Conservation (phyloP, 352 stramenopile species). For the Globisporangium irregulare region DNA sequence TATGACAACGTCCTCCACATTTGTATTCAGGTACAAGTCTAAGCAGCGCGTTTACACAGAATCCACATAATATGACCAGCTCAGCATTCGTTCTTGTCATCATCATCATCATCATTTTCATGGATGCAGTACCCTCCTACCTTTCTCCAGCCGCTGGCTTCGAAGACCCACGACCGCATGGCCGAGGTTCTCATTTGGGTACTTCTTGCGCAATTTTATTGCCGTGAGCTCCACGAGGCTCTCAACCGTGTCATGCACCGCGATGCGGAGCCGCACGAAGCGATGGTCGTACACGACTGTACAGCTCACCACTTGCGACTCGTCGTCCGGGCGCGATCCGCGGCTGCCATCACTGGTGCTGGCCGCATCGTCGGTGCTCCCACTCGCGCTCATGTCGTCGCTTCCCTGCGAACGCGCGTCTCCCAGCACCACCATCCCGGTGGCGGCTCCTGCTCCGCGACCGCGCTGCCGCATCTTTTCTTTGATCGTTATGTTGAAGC, state of each 20-base stretch:
- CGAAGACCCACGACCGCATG: conserved; percentile 3
- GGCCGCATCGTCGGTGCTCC: neutral
- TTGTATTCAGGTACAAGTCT: conserved; percentile 8
- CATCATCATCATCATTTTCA: neutral
- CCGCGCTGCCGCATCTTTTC: too few relatives aligned
- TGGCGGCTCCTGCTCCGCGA: too few relatives aligned
- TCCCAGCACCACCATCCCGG: too few relatives aligned
- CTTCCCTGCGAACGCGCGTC: too few relatives aligned
- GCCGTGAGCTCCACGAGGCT: conserved; percentile 8
- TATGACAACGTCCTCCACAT: conserved; percentile 5
- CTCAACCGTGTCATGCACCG: conserved; percentile 3
- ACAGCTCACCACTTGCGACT: neutral
- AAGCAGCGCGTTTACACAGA: neutral
- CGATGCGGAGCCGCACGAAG: conserved; percentile 6
- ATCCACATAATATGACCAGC: too few relatives aligned
- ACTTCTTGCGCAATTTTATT: conserved; percentile 13
- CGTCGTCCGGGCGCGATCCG: neutral
- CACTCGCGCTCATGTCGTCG: too few relatives aligned
- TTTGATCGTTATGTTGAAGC: too few relatives aligned
- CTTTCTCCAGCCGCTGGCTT: conserved; percentile 8
- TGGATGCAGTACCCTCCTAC: neutral
- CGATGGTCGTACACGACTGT: conserved; percentile 5
- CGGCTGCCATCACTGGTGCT: neutral
- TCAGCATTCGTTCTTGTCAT: too few relatives aligned
- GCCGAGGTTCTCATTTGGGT: conserved; percentile 1